These are phyloP conservation scores for Fusarium sp. DNA, from an alignment of 2,329 filamentous ascomycete species.

Conservation along the genomic window DNA sequence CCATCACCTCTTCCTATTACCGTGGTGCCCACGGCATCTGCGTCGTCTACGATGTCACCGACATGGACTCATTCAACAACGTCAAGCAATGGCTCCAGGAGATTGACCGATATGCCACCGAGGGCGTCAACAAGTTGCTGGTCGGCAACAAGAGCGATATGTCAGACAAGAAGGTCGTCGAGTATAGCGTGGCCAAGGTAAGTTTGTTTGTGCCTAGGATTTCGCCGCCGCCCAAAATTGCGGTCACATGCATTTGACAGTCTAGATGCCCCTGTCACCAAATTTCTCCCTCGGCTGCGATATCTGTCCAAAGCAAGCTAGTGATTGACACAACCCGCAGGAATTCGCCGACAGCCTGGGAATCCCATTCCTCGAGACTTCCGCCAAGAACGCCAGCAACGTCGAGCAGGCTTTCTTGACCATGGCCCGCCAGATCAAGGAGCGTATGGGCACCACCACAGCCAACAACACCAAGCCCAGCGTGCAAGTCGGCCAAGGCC, in stretches of 20 bases:
- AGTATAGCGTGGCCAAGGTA: conserved; percentile 99
- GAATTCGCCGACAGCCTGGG: conserved; percentile 99
- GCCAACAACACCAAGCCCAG: conserved; percentile 98
- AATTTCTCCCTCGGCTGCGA: conserved; percentile 13
- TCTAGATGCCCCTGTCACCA: conserved; percentile 14
- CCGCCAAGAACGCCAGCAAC: conserved; percentile 99
- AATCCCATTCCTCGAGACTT: conserved; percentile 99
- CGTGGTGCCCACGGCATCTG: conserved; percentile 98
- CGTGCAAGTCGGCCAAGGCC: conserved; percentile 93
- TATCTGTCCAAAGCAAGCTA: not conserved
- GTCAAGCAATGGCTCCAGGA: conserved; percentile 99
- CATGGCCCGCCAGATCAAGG: conserved; percentile 99
- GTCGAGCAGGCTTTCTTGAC: conserved; percentile 99
- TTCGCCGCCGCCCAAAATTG: conserved; percentile 2
- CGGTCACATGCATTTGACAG: conserved; percentile 40
- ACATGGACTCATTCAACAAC: conserved; percentile 99
- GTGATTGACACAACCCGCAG: conserved; percentile 59
- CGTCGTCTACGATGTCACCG: conserved; percentile 99
- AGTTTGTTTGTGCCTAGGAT: conserved; percentile 41
- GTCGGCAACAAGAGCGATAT: conserved; percentile 99
- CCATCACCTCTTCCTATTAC: conserved; percentile 99
- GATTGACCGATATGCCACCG: conserved; percentile 98
- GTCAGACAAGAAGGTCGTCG: conserved; percentile 99
- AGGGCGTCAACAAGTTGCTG: conserved; percentile 99
- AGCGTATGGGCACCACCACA: conserved; percentile 96